Conservation (phyloP, 768 basidiomycete species). For the Postia placenta region DNA sequence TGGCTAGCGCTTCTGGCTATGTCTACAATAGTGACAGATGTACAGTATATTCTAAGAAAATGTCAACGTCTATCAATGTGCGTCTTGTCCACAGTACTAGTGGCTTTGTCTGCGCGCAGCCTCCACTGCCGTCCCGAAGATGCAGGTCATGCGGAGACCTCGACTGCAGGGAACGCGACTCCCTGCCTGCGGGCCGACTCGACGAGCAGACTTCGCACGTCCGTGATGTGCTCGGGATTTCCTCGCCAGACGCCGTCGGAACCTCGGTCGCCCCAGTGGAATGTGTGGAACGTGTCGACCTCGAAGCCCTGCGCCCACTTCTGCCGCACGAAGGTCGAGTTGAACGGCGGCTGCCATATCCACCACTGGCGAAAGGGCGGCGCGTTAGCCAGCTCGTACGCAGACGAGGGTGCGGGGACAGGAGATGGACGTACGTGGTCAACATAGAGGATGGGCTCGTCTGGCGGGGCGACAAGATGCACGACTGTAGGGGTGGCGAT, state of each 20-base stretch:
- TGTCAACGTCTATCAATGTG: no score
- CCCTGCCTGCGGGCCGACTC: constrained; percentile 36
- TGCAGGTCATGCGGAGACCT: no score
- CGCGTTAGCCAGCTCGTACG: not conserved
- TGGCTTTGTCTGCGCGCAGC: no score
- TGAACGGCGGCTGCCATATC: constrained; percentile 42
- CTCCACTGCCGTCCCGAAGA: no score
- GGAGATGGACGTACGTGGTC: constrained; percentile 37
- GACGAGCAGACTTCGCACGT: constrained; percentile 28
- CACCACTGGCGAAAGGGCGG: constrained; percentile 30
- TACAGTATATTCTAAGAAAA: no score
- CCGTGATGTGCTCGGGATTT: constrained; percentile 28
- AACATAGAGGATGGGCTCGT: constrained; percentile 38
- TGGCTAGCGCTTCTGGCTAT: no score
- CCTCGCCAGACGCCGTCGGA: constrained; percentile 30
- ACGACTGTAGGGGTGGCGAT: constrained; percentile 41
- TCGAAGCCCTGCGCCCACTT: constrained; percentile 41
- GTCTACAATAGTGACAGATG: no score
- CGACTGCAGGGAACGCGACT: constrained; percentile 7
- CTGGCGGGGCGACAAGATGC: constrained; percentile 34
- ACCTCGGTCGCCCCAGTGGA: constrained; percentile 40
- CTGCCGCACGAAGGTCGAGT: constrained; percentile 38
- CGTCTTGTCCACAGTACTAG: no score
- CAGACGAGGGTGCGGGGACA: not conserved
- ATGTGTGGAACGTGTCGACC: constrained; percentile 47